Percentiles rank a stretch among this genome's conserved stretches.
Conservation (phyloP, 805 yeast species). For the Lipomyces chichibuensis region DNA sequence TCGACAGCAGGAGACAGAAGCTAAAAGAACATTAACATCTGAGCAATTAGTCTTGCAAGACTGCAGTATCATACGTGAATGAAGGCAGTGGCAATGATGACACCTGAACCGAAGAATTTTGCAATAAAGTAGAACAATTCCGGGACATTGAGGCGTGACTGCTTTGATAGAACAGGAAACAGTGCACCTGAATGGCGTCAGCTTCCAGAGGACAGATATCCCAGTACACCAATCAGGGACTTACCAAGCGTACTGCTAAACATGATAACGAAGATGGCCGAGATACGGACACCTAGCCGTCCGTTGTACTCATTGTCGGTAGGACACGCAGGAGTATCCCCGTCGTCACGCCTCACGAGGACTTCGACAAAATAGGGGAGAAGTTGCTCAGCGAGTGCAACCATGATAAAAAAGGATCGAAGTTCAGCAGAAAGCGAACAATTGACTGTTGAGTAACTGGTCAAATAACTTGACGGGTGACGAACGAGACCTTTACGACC, state of each 20-base stretch:
- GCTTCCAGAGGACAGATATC: background rate
- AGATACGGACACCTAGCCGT: constrained; percentile 52
- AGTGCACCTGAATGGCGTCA: constrained; percentile 42
- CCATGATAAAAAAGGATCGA: background rate
- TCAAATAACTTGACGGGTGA: background rate
- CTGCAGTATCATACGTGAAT: constrained; percentile 56
- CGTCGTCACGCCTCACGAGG: constrained; percentile 19
- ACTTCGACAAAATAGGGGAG: background rate
- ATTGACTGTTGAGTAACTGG: background rate
- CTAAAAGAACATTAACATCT: background rate
- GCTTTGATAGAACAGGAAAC: constrained; percentile 49
- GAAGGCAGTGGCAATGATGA: constrained; percentile 74
- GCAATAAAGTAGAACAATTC: constrained; percentile 32
- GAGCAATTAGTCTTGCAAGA: background rate
- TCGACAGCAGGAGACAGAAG: constrained; percentile 33
- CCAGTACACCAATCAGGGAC: constrained; percentile 36
- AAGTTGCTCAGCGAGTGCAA: background rate
- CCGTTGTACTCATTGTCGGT: constrained; percentile 49
- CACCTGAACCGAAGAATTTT: constrained; percentile 63
- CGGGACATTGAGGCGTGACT: constrained; percentile 25
- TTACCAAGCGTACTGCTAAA: constrained; percentile 49
- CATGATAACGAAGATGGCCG: constrained; percentile 64
- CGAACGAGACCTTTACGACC: no score
- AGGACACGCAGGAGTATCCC: constrained; percentile 25
- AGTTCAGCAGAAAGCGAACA: background rate